phyloP scores from a whole-genome alignment of 495 filamentous ascomycete genomes.

The Penicillium simplicissimum region DNA sequence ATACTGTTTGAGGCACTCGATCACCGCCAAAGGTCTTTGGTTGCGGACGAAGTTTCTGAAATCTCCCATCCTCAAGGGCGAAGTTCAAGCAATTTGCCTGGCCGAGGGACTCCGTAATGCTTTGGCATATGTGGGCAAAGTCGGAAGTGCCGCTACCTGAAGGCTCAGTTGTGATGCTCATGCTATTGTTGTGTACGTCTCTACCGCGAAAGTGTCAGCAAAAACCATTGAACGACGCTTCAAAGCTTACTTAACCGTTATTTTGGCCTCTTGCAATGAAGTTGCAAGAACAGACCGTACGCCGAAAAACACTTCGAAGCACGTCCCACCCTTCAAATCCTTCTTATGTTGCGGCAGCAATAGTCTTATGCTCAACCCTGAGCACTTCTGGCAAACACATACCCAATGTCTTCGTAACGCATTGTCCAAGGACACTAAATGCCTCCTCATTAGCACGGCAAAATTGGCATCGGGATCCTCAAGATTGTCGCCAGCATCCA shows the following conservation, averaged over 20 bases:
- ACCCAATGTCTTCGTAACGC: slow-evolving; percentile 31
- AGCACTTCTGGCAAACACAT: slow-evolving; percentile 36
- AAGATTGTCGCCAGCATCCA: slow-evolving; percentile 13
- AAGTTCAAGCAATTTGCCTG: slow-evolving; percentile 32
- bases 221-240: slow-evolving; percentile 16
- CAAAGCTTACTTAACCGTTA: slow-evolving; percentile 32
- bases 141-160: slow-evolving; percentile 16
- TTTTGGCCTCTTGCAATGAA: slow-evolving; percentile 32
- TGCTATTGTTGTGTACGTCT: slow-evolving; percentile 19
- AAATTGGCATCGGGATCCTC: slow-evolving; percentile 27
- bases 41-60: slow-evolving; percentile 31
- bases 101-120: slow-evolving; percentile 29
- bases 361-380: slow-evolving; percentile 33
- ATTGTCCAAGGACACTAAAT: slow-evolving; percentile 29
- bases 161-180: too few relatives aligned
- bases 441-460: slow-evolving; percentile 31
- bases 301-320: slow-evolving; percentile 32
- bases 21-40: slow-evolving; percentile 30
- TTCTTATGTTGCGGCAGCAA: slow-evolving; percentile 24
- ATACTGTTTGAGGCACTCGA: slow-evolving; percentile 27
- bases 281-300: slow-evolving; percentile 27
- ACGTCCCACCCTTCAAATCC: slow-evolving; percentile 16
- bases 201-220: slow-evolving; percentile 21
- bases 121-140: slow-evolving; percentile 29
- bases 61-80: slow-evolving; percentile 26